These are phyloP conservation scores for Delonix regia DNA, from an alignment of 306 rosid genomes.

Conservation along the genomic window DNA sequence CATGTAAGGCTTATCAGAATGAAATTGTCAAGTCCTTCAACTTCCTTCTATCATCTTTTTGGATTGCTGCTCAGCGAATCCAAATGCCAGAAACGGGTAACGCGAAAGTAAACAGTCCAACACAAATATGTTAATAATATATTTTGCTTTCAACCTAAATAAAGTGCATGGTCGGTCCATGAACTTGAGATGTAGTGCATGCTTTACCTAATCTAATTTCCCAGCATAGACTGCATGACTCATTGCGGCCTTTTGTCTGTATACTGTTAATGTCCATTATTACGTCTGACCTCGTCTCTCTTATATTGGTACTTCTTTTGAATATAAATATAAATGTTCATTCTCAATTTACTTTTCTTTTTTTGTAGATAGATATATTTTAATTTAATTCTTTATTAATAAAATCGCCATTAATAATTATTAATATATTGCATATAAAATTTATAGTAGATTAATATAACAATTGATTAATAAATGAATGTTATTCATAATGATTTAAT, in stretches of 20 bases:
- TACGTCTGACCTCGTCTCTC: constrained; percentile 39
- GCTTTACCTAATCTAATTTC: constrained; percentile 42
- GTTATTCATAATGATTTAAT: too few relatives aligned
- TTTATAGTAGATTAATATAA: too few relatives aligned
- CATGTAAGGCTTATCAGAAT: neutral
- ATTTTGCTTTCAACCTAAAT: constrained; percentile 33
- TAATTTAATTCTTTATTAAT: too few relatives aligned
- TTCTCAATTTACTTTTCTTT: too few relatives aligned
- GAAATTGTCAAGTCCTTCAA: neutral
- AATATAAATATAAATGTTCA: too few relatives aligned
- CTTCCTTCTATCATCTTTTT: neutral
- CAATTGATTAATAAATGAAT: too few relatives aligned
- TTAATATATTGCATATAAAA: too few relatives aligned
- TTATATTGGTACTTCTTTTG: constrained; percentile 36
- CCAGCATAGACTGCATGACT: constrained; percentile 64
- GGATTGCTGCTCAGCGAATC: constrained; percentile 19
- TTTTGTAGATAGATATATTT: too few relatives aligned
- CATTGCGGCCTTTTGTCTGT: constrained; percentile 66
- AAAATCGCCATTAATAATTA: too few relatives aligned
- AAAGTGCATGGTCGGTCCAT: constrained; percentile 35
- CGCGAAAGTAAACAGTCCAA: neutral
- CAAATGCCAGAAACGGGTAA: constrained; percentile 27
- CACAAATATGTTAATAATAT: neutral
- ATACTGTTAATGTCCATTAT: constrained; percentile 53
- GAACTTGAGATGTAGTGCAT: constrained; percentile 45